Evolutionary conservation across 129 eudicot species (phyloP).

Genomic region (Cynara cardunculus): DNA sequence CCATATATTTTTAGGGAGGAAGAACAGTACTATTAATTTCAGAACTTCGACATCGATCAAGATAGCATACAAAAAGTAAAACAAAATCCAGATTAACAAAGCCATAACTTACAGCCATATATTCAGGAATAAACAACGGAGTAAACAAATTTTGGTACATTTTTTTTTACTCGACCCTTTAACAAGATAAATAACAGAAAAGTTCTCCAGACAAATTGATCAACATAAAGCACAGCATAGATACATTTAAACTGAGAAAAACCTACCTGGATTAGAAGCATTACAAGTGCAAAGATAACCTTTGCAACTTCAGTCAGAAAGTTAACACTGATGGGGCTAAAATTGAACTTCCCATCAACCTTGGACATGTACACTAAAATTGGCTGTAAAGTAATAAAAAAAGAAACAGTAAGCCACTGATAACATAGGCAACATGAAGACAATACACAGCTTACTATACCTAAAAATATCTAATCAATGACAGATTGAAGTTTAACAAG

Average conservation of each 20-base stretch:
- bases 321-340: conserved; percentile 98
- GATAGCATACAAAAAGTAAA: not conserved
- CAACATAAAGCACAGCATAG: not conserved
- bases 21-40: not conserved
- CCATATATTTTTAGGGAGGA: not conserved
- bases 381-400: conserved; percentile 58
- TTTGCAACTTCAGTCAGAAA: conserved; percentile 88
- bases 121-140: not conserved
- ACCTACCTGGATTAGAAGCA: conserved; percentile 92
- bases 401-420: conserved; percentile 1
- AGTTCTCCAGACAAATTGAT: not conserved
- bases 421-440: conserved; percentile 17
- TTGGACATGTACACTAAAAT: conserved; percentile 95
- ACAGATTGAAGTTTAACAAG: not conserved
- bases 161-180: not conserved
- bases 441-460: conserved; percentile 8
- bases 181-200: not conserved
- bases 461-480: not conserved
- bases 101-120: not conserved
- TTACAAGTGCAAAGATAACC: conserved; percentile 85
- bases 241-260: not conserved
- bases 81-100: not conserved
- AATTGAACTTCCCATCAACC: conserved; percentile 97
- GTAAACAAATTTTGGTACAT: not conserved
- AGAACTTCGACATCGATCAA: not conserved